phyloP scores from a whole-genome alignment of 1,139 yeast genomes.

The Candida pseudoviswanathii region DNA sequence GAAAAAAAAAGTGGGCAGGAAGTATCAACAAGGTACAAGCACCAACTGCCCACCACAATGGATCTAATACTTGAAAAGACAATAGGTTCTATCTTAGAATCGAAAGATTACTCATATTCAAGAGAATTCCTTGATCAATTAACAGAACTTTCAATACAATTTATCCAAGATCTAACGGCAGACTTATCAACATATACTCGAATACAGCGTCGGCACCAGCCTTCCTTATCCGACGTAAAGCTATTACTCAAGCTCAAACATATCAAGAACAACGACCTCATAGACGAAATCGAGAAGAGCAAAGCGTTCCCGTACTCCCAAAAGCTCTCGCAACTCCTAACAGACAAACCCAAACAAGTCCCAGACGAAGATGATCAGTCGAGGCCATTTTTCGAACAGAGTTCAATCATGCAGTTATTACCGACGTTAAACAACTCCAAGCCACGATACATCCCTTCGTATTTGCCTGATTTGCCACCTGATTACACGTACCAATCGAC shows the following conservation, averaged over 20 bases:
- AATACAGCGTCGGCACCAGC: constrained; percentile 66
- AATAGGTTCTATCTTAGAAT: constrained; percentile 37
- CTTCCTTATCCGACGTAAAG: constrained; percentile 60
- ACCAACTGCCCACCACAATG: constrained; percentile 13
- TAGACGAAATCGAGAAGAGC: constrained; percentile 33
- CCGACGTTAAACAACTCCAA: constrained; percentile 53
- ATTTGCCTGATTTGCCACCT: constrained; percentile 89
- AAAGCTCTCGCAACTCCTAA: constrained; percentile 6
- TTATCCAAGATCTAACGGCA: constrained; percentile 49
- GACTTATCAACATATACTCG: constrained; percentile 57
- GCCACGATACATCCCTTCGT: constrained; percentile 64
- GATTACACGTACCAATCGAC: constrained; percentile 87
- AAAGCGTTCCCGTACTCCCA: constrained; percentile 10
- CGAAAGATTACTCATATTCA: constrained; percentile 38
- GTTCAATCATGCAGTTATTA: constrained; percentile 53
- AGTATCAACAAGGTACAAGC: background rate
- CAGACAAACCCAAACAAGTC: background rate
- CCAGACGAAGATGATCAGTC: constrained; percentile 23
- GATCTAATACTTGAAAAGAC: constrained; percentile 39
- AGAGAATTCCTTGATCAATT: constrained; percentile 49
- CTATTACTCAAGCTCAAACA: constrained; percentile 49
- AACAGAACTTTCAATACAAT: constrained; percentile 49
- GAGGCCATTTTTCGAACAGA: constrained; percentile 49
- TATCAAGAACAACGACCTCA: constrained; percentile 48
- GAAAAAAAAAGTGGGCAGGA: background rate